Evolutionary conservation across 2,329 filamentous ascomycete genomes (phyloP), one percentile per base, ranked within the genome.

Genomic region (Fusarium musae): DNA sequence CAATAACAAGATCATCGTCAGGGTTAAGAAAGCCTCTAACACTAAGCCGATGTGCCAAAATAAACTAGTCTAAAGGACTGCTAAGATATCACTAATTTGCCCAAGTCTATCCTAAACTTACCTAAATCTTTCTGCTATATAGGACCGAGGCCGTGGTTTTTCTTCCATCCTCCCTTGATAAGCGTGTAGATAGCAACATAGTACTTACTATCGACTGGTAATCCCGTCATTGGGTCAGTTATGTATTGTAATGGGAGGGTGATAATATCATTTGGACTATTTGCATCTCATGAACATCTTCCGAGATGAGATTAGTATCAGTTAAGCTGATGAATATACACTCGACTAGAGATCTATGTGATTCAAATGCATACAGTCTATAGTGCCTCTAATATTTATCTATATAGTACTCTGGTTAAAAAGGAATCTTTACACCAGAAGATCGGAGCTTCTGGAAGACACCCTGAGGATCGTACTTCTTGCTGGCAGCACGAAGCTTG

Each of bases 381-480:
- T 21, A 37, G 28, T 28, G 3, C 6, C 19, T 53, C 34, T 28
- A 39, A 53, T 37, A 3, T n/a, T 37, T 9, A 53, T 53, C 7
- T 5, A 21, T 53, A 2, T 8, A 11, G 23, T 53, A 39, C 15
- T 42, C 6, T 43, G 4, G 21, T 26, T 59, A 69, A 32, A 66
- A 72, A 16, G 78, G 77, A 32, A 82, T 78, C 69, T 80, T 80
- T 59, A 82, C 80, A 7, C 81, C 81, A 39, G 80, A 80, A 28
- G 63, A 60, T 7, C 78, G 75, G 32, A 80, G 70, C 6, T 74
- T 83, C 67, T 84, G 82, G 65, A 84, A 84, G 10, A 84, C 78
- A 4, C 81, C 78, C 3, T 73, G 53, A 3, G 82, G 82, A 50
- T 84, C 83, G 46, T 83, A 85, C 67, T 81, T 82, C n/a, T 70